phyloP scores from a whole-genome alignment of 1,284 basidiomycete species.

The Clitocybe nebularis region DNA sequence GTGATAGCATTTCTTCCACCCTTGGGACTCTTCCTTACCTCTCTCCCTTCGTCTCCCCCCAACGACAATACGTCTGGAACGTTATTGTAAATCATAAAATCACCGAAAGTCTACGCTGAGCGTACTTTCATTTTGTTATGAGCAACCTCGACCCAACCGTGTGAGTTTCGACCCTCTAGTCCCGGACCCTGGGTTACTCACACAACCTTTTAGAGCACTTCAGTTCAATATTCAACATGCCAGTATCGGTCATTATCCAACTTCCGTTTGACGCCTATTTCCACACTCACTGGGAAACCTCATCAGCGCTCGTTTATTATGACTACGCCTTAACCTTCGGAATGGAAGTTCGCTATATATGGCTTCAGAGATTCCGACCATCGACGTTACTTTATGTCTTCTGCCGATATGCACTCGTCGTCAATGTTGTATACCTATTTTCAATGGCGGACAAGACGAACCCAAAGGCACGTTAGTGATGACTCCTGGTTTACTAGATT shows the following conservation, averaged over 20 bases:
- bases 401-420: slow-evolving; percentile 32
- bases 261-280: neutral
- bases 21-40: too few relatives aligned
- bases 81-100: too few relatives aligned
- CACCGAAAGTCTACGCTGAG: too few relatives aligned
- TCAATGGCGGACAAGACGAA: slow-evolving; percentile 22
- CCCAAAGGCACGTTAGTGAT: slow-evolving; percentile 17
- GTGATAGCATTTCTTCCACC: too few relatives aligned
- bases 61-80: too few relatives aligned
- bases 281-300: neutral
- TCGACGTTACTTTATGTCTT: slow-evolving; percentile 31
- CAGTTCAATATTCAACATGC: slow-evolving; percentile 16
- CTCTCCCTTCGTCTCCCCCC: too few relatives aligned
- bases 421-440: slow-evolving; percentile 30
- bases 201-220: too few relatives aligned
- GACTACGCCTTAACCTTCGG: slow-evolving; percentile 21
- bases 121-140: too few relatives aligned
- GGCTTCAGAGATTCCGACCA: slow-evolving; percentile 24
- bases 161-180: too few relatives aligned
- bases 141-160: too few relatives aligned
- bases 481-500: neutral
- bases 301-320: slow-evolving; percentile 17
- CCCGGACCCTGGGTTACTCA: too few relatives aligned
- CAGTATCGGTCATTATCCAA: slow-evolving; percentile 10
- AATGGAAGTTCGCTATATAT: slow-evolving; percentile 25